These are phyloP conservation scores for Penicillium capsulatum DNA, from an alignment of 2,329 filamentous ascomycete genomes.

Conservation along the genomic window DNA sequence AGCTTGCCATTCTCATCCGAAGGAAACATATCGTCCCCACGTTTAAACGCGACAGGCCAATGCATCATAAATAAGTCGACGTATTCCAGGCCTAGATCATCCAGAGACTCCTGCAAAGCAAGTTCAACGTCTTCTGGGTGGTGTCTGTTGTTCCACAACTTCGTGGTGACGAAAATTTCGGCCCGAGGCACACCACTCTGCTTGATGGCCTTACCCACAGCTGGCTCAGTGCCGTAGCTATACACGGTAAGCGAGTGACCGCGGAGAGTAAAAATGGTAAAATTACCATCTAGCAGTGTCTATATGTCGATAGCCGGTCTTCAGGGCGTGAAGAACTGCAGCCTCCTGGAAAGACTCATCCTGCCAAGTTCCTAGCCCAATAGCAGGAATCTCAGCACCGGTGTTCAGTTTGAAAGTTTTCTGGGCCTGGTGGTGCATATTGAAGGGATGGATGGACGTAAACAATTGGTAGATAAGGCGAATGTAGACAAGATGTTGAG, in stretches of 20 bases:
- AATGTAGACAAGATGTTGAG: too few species aligned
- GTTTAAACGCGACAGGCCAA: conserved; percentile 50
- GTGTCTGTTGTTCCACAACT: conserved; percentile 61
- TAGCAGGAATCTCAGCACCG: conserved; percentile 40
- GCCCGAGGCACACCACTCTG: conserved; percentile 59
- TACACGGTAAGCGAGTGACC: background rate
- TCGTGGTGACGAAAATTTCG: conserved; percentile 61
- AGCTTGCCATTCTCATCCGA: conserved; percentile 38
- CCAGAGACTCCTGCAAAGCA: conserved; percentile 56
- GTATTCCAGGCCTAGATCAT: conserved; percentile 60
- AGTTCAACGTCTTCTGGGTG: conserved; percentile 56
- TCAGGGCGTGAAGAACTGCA: conserved; percentile 43
- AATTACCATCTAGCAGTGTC: conserved; percentile 46
- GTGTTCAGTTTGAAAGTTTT: conserved; percentile 33
- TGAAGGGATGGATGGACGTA: too few species aligned
- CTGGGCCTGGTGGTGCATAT: too few species aligned
- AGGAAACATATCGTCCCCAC: conserved; percentile 39
- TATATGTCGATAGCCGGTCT: conserved; percentile 50
- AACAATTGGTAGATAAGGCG: too few species aligned
- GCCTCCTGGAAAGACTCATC: conserved; percentile 46
- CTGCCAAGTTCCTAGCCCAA: conserved; percentile 51
- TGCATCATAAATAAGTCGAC: conserved; percentile 67
- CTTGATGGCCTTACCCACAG: conserved; percentile 60
- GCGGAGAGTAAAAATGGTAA: background rate
- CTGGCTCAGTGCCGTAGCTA: conserved; percentile 58